Conservation (phyloP, 805 yeast species). For the Ogataea pilisensis region DNA sequence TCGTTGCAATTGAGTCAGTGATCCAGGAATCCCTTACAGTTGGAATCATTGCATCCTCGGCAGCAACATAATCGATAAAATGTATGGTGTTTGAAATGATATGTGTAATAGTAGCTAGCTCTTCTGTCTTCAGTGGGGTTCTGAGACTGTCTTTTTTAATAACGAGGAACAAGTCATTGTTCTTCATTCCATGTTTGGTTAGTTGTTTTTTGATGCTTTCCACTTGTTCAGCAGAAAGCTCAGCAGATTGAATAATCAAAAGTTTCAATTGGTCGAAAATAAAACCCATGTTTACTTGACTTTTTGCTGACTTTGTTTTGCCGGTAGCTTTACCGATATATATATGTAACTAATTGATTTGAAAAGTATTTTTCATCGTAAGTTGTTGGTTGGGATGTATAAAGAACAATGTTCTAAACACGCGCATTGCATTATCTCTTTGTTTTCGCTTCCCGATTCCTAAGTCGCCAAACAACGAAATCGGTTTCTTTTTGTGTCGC, state of each 20-base stretch:
- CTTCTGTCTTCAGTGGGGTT: slow-evolving; percentile 10
- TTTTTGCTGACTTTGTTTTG: no score
- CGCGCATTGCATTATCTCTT: no score
- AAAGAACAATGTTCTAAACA: no score
- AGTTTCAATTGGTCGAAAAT: slow-evolving; percentile 15
- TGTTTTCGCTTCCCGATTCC: no score
- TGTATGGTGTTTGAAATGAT: slow-evolving; percentile 48
- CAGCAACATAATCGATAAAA: slow-evolving; percentile 47
- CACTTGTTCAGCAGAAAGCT: slow-evolving; percentile 9
- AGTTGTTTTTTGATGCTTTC: slow-evolving; percentile 14
- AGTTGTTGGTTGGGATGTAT: no score
- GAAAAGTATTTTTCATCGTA: no score
- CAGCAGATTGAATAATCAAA: slow-evolving; percentile 15
- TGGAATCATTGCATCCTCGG: slow-evolving; percentile 56
- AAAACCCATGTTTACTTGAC: background rate
- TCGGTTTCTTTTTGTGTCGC: no score
- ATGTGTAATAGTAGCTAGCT: slow-evolving; percentile 33
- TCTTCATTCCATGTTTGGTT: slow-evolving; percentile 14
- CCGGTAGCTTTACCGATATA: no score
- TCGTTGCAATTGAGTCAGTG: slow-evolving; percentile 37
- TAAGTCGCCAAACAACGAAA: no score
- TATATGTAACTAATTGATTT: no score
- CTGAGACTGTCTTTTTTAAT: slow-evolving; percentile 13
- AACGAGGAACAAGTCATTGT: slow-evolving; percentile 9
- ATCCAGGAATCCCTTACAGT: slow-evolving; percentile 64